These are phyloP conservation scores for Somion occarium DNA, from an alignment of 1,284 basidiomycete genomes.

Conservation along the genomic window DNA sequence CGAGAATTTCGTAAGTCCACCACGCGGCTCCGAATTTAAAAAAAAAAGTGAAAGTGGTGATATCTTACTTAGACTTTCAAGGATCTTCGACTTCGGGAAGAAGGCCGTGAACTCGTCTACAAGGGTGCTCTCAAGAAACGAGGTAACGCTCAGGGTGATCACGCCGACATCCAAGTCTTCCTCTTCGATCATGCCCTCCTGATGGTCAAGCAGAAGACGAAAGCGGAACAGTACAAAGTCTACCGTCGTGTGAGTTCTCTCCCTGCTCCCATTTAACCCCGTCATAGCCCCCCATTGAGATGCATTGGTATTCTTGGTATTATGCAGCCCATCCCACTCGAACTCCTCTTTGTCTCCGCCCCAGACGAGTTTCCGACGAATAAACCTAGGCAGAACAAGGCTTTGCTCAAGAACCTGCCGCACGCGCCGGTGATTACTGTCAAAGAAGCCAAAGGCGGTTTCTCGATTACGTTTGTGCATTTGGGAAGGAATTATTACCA, in stretches of 20 bases:
- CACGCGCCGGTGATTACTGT: constrained; percentile 31
- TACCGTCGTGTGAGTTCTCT: constrained; percentile 75
- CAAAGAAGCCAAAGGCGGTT: constrained; percentile 79
- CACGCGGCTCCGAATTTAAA: constrained; percentile 7
- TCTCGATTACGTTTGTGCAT: constrained; percentile 90
- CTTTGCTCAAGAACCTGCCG: constrained; percentile 27
- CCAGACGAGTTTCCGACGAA: constrained; percentile 57
- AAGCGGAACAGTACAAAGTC: constrained; percentile 91
- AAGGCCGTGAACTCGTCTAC: constrained; percentile 88
- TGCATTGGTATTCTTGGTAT: background rate
- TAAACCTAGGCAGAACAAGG: constrained; percentile 20
- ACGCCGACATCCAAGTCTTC: constrained; percentile 89
- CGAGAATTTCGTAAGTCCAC: constrained; percentile 72
- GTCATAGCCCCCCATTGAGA: background rate
- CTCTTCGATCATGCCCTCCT: constrained; percentile 96
- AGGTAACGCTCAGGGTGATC: constrained; percentile 73
- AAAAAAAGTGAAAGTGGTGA: background rate
- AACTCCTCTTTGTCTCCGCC: constrained; percentile 83
- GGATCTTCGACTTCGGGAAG: constrained; percentile 85
- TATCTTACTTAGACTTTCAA: constrained; percentile 25
- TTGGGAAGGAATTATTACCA: constrained; percentile 93
- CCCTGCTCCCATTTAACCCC: background rate
- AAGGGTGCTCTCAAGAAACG: constrained; percentile 93
- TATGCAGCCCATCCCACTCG: constrained; percentile 84
- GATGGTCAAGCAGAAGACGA: constrained; percentile 93